Percentiles rank a stretch among this genome's conserved stretches.
These are phyloP conservation scores for Wickerhamiella vanderwaltii DNA, from an alignment of 805 yeast genomes.

Conservation along the genomic window DNA sequence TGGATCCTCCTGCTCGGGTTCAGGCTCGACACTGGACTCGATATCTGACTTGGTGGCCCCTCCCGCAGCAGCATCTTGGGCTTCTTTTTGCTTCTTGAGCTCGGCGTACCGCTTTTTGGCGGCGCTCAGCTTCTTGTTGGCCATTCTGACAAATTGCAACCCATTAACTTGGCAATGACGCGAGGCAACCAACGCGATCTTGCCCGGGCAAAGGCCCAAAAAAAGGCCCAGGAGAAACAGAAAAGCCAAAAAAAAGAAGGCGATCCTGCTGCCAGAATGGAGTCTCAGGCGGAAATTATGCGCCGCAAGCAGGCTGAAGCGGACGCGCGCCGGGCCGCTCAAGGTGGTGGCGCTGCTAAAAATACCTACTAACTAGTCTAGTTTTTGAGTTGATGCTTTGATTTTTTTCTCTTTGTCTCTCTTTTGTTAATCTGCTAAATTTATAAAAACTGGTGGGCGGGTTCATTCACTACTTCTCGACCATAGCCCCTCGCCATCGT, in stretches of 20 bases:
- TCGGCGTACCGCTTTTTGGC: slow-evolving; percentile 66
- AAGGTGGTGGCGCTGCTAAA: slow-evolving; percentile 7
- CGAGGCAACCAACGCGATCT: slow-evolving; percentile 95
- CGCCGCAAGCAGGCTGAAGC: slow-evolving; percentile 81
- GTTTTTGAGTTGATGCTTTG: no score
- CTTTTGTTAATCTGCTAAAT: no score
- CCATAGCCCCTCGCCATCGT: not conserved
- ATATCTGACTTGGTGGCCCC: not conserved
- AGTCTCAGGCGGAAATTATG: slow-evolving; percentile 79
- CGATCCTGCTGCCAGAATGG: slow-evolving; percentile 76
- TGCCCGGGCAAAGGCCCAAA: slow-evolving; percentile 77
- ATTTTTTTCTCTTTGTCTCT: no score
- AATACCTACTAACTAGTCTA: not conserved
- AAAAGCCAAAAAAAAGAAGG: slow-evolving; percentile 62
- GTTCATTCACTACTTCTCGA: not conserved
- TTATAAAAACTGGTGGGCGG: no score
- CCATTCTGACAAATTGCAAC: slow-evolving; percentile 2
- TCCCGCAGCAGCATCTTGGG: slow-evolving; percentile 11
- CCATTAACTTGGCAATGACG: slow-evolving; percentile 45
- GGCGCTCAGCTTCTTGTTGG: slow-evolving; percentile 42
- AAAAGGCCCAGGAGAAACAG: slow-evolving; percentile 51
- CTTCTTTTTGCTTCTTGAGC: slow-evolving; percentile 45
- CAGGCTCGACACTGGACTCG: not conserved
- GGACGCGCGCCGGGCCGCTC: slow-evolving; percentile 27
- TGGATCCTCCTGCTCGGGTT: not conserved